A percentile compares a stretch with the other conserved stretches of the same genome.
Conservation (phyloP, 2,329 filamentous ascomycete genomes). For the Xylariaceae sp. region DNA sequence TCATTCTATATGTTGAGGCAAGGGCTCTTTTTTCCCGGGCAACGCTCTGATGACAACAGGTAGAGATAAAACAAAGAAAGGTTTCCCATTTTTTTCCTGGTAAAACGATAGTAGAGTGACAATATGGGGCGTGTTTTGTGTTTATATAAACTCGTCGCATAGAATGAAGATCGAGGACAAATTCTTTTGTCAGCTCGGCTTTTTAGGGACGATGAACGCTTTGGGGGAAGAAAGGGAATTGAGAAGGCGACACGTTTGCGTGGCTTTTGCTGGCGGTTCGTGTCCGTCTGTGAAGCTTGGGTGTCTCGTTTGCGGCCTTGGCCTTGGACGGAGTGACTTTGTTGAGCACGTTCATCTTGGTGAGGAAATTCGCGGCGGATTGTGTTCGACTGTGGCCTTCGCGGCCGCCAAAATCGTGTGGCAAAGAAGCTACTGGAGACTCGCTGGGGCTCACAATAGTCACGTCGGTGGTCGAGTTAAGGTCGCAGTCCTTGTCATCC, state of each 20-base stretch:
- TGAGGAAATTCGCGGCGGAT: slow-evolving; percentile 29
- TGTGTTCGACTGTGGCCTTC: slow-evolving; percentile 29
- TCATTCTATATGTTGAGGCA: no score
- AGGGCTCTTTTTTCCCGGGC: no score
- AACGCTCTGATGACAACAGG: neutral
- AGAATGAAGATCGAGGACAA: neutral
- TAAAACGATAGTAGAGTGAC: neutral
- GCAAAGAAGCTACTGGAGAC: neutral
- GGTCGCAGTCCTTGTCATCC: slow-evolving; percentile 18
- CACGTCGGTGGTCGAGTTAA: slow-evolving; percentile 11
- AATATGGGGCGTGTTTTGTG: neutral
- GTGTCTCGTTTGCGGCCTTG: slow-evolving; percentile 17
- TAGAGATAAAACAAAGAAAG: neutral
- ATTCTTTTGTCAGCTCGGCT: neutral
- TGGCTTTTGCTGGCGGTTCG: slow-evolving; percentile 31
- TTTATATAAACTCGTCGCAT: neutral
- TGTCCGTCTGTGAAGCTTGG: slow-evolving; percentile 29
- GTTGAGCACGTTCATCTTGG: slow-evolving; percentile 17
- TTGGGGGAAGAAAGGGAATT: slow-evolving; percentile 31
- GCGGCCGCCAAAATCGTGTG: slow-evolving; percentile 17
- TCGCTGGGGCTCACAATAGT: slow-evolving; percentile 13
- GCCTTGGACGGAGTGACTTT: slow-evolving; percentile 14
- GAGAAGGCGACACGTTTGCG: slow-evolving; percentile 25
- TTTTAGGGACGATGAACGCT: slow-evolving; percentile 12
- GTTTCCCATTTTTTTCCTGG: neutral